These are phyloP conservation scores for Strigomonas galati DNA, from an alignment of 208 protist genomes.

Conservation along the genomic window DNA sequence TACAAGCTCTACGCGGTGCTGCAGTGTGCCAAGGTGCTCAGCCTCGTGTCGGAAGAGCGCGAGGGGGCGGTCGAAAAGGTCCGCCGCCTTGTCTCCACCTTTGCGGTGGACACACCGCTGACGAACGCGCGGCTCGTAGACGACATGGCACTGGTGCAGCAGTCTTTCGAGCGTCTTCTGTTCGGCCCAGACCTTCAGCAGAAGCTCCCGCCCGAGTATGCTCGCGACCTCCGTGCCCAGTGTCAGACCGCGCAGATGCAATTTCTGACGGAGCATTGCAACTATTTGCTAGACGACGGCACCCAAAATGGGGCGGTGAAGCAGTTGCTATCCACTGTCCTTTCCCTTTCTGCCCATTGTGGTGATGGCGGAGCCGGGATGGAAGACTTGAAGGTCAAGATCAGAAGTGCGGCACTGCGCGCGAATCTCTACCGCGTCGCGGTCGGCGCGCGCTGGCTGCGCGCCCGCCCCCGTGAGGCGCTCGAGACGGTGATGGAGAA, in stretches of 20 bases:
- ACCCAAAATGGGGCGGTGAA: conserved; percentile 12
- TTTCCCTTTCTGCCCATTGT: not conserved
- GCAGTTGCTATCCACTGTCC: conserved; percentile 10
- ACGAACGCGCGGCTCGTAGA: conserved; percentile 7
- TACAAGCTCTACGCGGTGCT: conserved; percentile 10
- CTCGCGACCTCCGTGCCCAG: not conserved
- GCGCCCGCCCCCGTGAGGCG: too few relatives aligned
- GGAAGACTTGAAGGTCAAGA: not conserved
- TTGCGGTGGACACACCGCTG: not conserved
- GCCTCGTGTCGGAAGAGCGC: not conserved
- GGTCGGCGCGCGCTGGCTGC: not conserved
- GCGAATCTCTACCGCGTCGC: conserved; percentile 17
- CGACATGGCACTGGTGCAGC: conserved; percentile 13
- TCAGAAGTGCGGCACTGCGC: conserved; percentile 3
- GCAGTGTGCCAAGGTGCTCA: conserved; percentile 3
- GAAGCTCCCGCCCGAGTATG: not conserved
- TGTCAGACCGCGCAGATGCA: not conserved
- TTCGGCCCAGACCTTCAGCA: not conserved
- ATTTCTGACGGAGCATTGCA: not conserved
- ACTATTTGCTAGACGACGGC: not conserved
- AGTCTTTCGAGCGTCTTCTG: not conserved
- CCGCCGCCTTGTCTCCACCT: not conserved
- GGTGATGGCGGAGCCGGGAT: not conserved
- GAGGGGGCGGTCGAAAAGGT: not conserved
- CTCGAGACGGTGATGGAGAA: not conserved